A percentile compares a stretch with the other conserved stretches of the same genome.
These are phyloP conservation scores for Ogataea glucozyma DNA, from an alignment of 805 yeast genomes.

Conservation along the genomic window DNA sequence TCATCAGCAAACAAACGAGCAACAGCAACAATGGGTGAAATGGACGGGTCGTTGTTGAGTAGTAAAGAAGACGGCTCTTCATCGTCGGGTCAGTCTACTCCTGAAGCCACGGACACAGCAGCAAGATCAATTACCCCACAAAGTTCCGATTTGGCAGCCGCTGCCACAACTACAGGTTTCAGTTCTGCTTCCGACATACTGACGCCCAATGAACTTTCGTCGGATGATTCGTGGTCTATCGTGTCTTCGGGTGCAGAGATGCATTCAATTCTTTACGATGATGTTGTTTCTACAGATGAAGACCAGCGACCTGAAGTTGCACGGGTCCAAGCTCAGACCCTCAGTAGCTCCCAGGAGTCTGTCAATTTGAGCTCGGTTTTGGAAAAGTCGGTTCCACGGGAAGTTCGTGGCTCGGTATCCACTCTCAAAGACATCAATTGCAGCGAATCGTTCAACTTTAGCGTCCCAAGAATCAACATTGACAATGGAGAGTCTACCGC, in stretches of 20 bases:
- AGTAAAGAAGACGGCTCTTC: background rate
- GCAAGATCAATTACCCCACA: slow-evolving; percentile 7
- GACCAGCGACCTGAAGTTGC: slow-evolving; percentile 9
- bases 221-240: slow-evolving; percentile 28
- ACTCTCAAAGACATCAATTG: slow-evolving; percentile 17
- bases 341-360: background rate
- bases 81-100: slow-evolving; percentile 13
- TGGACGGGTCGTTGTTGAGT: background rate
- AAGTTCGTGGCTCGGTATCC: slow-evolving; percentile 21
- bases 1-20: background rate
- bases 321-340: background rate
- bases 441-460: slow-evolving; percentile 15
- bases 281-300: slow-evolving; percentile 26
- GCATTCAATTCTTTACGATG: slow-evolving; percentile 17
- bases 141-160: background rate
- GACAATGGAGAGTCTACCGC: background rate
- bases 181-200: slow-evolving; percentile 18
- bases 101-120: slow-evolving; percentile 8
- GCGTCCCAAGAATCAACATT: slow-evolving; percentile 18
- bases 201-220: slow-evolving; percentile 24
- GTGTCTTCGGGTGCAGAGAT: slow-evolving; percentile 17
- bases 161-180: background rate
- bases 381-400: slow-evolving; percentile 4
- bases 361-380: background rate
- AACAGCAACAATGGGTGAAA: slow-evolving; percentile 1